Base-by-base conservation (phyloP, 2,329 filamentous ascomycete species). In the Nigrograna mackinnonii region DNA sequence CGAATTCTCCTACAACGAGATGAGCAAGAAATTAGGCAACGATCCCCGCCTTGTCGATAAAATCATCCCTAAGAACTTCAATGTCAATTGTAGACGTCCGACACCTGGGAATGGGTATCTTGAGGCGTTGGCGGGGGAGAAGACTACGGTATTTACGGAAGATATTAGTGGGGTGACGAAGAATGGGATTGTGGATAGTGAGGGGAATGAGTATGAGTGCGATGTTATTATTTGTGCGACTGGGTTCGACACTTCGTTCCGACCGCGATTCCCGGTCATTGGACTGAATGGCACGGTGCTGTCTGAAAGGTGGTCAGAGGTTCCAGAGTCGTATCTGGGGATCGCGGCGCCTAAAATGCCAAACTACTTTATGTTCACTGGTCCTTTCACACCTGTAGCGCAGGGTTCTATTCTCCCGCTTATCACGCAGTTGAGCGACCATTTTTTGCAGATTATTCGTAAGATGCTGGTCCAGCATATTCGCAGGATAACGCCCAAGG, bases 201-300 rank as follows among this genome's bases (percentile, higher is more conserved):
- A 52, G 34, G 57, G 54, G 17, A 47, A 28, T 1, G 6, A 33
- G 5, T 52, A 59, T 37, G 58, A 69, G 13, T 63, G 73, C 38
- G 71, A 74, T 33, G 57, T 70, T 2, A 60, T 73, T 14, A 66
- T 68, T 38, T 63, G 71, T 16, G 31, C 31, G 9, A 33, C 31
- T 33, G 31, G 31, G 17, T 33, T 33, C 16, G 31, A 33, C 16
- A 61, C 58, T 9, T 59, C 52, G 3, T 63, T 55, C 49, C 42
- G 54, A 4, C 57, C 58, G 4, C 22, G 28, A n/a, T 43, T 43
- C 35, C 17, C 33, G 3, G 35, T 38, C 12, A 43, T 31, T 12
- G 40, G 40, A 13, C 22, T 34, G 13, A 43, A 38, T n/a, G 35
- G 30, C 18, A 35, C 26, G n/a, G n/a, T n/a, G n/a, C n/a, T n/a